Evolutionary conservation across 2,329 filamentous ascomycete genomes (phyloP).

Genomic region (Zasmidium angulare): DNA sequence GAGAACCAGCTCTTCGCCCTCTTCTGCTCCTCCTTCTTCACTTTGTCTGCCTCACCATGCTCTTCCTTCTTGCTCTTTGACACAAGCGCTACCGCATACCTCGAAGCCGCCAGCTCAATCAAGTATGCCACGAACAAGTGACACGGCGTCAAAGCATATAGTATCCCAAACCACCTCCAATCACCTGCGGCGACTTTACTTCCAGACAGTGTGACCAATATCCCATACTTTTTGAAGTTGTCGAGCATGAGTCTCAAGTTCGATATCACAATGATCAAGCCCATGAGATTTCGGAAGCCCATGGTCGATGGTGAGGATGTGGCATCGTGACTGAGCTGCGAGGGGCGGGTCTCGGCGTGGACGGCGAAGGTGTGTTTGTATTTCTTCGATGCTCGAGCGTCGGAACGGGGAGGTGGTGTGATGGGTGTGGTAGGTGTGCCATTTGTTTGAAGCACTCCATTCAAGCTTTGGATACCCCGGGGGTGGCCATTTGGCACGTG

Average conservation of each 20-base stretch:
- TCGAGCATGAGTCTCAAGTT: constrained; percentile 94
- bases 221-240: constrained; percentile 96
- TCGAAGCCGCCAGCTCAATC: constrained; percentile 81
- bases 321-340: constrained; percentile 83
- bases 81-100: constrained; percentile 70
- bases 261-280: constrained; percentile 86
- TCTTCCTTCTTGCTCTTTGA: constrained; percentile 51
- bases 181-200: constrained; percentile 24
- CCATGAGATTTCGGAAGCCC: constrained; percentile 94
- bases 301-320: constrained; percentile 75
- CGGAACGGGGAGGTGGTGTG: neutral
- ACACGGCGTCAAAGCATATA: constrained; percentile 86
- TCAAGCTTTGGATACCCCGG: neutral
- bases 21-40: constrained; percentile 55
- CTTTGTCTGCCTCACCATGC: constrained; percentile 38
- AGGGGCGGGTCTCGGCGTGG: constrained; percentile 70
- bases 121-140: constrained; percentile 88
- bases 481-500: constrained; percentile 2
- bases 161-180: constrained; percentile 44
- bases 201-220: constrained; percentile 86
- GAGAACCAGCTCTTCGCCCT: constrained; percentile 26
- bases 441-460: neutral
- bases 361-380: constrained; percentile 92
- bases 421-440: constrained; percentile 1
- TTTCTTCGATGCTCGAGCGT: constrained; percentile 51